These are phyloP conservation scores for Aspergillus pseudotamarii DNA, from an alignment of 2,329 filamentous ascomycete species.

Conservation along the genomic window DNA sequence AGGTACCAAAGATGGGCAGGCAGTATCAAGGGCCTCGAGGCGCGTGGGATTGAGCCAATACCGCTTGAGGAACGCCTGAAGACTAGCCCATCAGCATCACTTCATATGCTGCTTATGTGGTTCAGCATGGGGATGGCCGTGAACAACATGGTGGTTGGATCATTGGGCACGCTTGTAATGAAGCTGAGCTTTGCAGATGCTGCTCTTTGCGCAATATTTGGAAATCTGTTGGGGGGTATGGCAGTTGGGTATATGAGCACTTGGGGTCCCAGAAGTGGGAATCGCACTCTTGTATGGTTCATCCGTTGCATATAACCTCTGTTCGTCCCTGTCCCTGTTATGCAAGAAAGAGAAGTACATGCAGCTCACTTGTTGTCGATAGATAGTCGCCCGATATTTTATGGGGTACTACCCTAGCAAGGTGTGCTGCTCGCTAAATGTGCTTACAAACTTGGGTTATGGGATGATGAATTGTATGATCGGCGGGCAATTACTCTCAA, in stretches of 20 bases:
- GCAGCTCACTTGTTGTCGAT: slow-evolving; percentile 16
- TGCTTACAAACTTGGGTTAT: slow-evolving; percentile 48
- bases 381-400: slow-evolving; percentile 46
- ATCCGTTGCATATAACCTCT: background rate
- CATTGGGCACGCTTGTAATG: slow-evolving; percentile 46
- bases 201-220: slow-evolving; percentile 42
- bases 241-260: slow-evolving; percentile 45
- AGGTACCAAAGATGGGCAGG: slow-evolving; percentile 27
- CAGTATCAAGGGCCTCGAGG: slow-evolving; percentile 30
- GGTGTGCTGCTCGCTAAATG: slow-evolving; percentile 43
- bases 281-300: slow-evolving; percentile 43
- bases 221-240: slow-evolving; percentile 36
- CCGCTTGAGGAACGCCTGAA: slow-evolving; percentile 31
- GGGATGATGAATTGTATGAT: slow-evolving; percentile 47
- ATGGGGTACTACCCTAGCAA: slow-evolving; percentile 50
- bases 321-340: background rate
- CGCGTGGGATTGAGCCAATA: slow-evolving; percentile 31
- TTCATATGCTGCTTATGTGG: slow-evolving; percentile 42
- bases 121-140: slow-evolving; percentile 44
- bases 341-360: background rate
- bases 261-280: slow-evolving; percentile 46
- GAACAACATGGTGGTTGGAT: slow-evolving; percentile 46
- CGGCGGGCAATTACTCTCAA: slow-evolving; percentile 49
- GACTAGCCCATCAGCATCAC: slow-evolving; percentile 25
- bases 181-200: slow-evolving; percentile 45